phyloP scores from a whole-genome alignment of 2,329 filamentous ascomycete genomes.

The Sarocladium strictum region DNA sequence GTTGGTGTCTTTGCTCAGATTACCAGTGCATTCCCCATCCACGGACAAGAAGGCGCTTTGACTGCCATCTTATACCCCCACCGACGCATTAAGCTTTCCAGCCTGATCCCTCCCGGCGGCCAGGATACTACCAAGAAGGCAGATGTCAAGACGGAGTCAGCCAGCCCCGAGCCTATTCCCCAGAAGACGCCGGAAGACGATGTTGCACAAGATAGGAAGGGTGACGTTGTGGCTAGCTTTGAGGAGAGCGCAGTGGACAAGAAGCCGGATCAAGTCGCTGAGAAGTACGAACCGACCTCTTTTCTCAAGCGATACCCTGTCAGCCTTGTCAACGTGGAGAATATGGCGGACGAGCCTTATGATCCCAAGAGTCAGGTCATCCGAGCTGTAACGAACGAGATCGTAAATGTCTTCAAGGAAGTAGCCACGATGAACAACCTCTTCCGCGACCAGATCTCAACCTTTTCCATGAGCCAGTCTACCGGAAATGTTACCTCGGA shows the following conservation, averaged over 20 bases:
- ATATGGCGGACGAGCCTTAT: slow-evolving; percentile 79
- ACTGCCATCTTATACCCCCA: slow-evolving; percentile 96
- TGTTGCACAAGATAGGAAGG: slow-evolving; percentile 61
- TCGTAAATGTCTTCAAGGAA: slow-evolving; percentile 98
- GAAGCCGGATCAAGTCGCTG: slow-evolving; percentile 42
- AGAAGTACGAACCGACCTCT: slow-evolving; percentile 77
- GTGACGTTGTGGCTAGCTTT: slow-evolving; percentile 94
- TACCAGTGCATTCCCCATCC: slow-evolving; percentile 88
- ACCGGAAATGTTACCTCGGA: slow-evolving; percentile 93
- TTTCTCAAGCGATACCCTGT: slow-evolving; percentile 90
- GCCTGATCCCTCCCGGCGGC: slow-evolving; percentile 61
- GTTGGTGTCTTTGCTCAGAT: slow-evolving; percentile 97
- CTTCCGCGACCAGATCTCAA: slow-evolving; percentile 95
- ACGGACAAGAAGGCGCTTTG: slow-evolving; percentile 76
- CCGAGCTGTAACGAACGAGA: slow-evolving; percentile 90
- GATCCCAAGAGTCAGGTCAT: slow-evolving; percentile 88
- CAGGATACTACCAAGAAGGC: slow-evolving; percentile 44
- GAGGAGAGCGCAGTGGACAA: slow-evolving; percentile 70
- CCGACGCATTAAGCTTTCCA: slow-evolving; percentile 84
- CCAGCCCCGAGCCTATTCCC: slow-evolving; percentile 54
- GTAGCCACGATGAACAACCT: slow-evolving; percentile 89
- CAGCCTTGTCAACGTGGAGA: slow-evolving; percentile 92
- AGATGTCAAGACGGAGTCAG: slow-evolving; percentile 41
- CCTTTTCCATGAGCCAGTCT: slow-evolving; percentile 92
- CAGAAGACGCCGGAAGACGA: slow-evolving; percentile 48